Evolutionary conservation across 441 rosid species (phyloP).

Genomic region (Mallotus repandus): DNA sequence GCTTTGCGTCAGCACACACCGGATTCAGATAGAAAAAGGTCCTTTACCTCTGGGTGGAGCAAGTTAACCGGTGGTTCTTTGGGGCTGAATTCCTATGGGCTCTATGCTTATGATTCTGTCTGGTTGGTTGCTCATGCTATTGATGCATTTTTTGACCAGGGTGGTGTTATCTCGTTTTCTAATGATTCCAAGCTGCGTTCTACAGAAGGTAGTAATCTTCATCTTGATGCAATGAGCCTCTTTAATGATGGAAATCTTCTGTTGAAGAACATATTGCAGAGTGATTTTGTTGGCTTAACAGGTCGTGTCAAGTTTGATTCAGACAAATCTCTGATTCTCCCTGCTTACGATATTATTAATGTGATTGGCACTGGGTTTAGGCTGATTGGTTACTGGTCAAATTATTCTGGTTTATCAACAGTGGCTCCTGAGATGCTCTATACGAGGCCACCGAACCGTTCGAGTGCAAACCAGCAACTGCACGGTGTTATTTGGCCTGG

Average conservation of each 20-base stretch:
- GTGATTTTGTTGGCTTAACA: slow-evolving; percentile 66
- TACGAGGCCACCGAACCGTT: slow-evolving; percentile 52
- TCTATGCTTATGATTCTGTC: slow-evolving; percentile 85
- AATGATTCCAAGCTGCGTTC: slow-evolving; percentile 56
- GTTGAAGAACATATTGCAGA: slow-evolving; percentile 53
- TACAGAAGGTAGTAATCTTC: slow-evolving; percentile 43
- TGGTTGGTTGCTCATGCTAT: slow-evolving; percentile 78
- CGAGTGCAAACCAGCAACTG: slow-evolving; percentile 48
- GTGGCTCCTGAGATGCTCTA: slow-evolving; percentile 60
- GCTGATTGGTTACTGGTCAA: slow-evolving; percentile 85
- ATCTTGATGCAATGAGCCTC: slow-evolving; percentile 62
- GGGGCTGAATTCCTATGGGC: slow-evolving; percentile 73
- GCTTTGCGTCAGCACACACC: slow-evolving; percentile 74
- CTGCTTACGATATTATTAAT: slow-evolving; percentile 80
- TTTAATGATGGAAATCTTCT: slow-evolving; percentile 61
- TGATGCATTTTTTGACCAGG: slow-evolving; percentile 64
- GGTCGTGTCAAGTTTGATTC: slow-evolving; percentile 61
- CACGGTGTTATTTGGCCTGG: slow-evolving; percentile 79
- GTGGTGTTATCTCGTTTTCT: slow-evolving; percentile 73
- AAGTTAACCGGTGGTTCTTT: slow-evolving; percentile 45
- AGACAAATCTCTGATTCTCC: slow-evolving; percentile 50
- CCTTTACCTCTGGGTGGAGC: slow-evolving; percentile 59
- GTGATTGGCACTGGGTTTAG: slow-evolving; percentile 79
- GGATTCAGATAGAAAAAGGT: slow-evolving; percentile 54
- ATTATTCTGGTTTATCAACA: slow-evolving; percentile 71